phyloP scores from a whole-genome alignment of 1,284 basidiomycete genomes.

The Fomitopsis schrenkii region DNA sequence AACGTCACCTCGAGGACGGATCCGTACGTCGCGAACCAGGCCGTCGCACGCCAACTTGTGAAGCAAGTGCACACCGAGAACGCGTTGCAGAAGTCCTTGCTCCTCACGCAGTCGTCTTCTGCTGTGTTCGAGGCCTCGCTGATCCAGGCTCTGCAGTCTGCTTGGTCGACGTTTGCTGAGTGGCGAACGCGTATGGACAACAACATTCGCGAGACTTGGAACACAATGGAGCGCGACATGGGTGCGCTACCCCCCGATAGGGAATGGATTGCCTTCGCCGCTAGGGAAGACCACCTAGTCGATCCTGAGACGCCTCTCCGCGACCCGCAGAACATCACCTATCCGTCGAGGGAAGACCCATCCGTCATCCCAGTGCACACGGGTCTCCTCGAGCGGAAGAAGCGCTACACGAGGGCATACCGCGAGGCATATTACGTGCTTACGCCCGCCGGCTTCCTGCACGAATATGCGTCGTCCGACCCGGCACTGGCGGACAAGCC shows the following conservation, averaged over 20 bases:
- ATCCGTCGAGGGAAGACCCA: conserved; percentile 93
- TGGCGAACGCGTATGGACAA: conserved; percentile 89
- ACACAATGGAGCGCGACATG: conserved; percentile 75
- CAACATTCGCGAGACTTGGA: conserved; percentile 81
- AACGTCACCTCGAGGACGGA: conserved; percentile 79
- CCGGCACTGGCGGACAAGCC: conserved; percentile 66
- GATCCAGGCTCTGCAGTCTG: conserved; percentile 92
- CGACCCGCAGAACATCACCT: conserved; percentile 78
- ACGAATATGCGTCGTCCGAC: conserved; percentile 87
- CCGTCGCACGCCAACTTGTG: conserved; percentile 84
- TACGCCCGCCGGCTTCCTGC: conserved; percentile 93
- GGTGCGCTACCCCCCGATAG: conserved; percentile 84
- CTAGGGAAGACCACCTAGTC: conserved; percentile 91
- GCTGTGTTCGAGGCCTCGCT: conserved; percentile 98
- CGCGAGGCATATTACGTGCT: conserved; percentile 90
- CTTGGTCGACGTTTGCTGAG: conserved; percentile 97
- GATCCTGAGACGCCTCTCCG: conserved; percentile 95
- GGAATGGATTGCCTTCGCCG: conserved; percentile 97
- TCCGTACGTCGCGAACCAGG: conserved; percentile 82
- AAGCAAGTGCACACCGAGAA: conserved; percentile 98
- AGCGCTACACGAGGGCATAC: conserved; percentile 91
- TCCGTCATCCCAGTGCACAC: conserved; percentile 86
- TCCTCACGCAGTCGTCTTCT: conserved; percentile 98
- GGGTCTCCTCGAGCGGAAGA: conserved; percentile 94
- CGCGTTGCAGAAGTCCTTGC: conserved; percentile 95